Evolutionary conservation across 1,139 yeast species (phyloP), one percentile per base, ranked within the genome.

Genomic region (Eremothecium coryli): DNA sequence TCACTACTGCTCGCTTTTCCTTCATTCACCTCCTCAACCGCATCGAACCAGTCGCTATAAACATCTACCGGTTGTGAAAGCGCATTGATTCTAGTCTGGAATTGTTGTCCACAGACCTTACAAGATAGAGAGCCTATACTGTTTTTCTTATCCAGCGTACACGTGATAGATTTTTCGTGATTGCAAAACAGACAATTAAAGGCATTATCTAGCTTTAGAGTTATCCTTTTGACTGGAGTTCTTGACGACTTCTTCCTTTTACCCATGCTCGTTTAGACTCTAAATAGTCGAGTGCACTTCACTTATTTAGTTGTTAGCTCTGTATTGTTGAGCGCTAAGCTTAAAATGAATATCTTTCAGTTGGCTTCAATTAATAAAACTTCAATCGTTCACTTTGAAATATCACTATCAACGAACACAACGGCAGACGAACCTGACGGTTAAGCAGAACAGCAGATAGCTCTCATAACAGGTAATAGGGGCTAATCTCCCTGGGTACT

Each of bases 41-140:
- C 98, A 64, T 90, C 98, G 39, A 86, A 86, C 98, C 98, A 90
- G 56, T 88, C 98, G 33, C 95, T 82, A 56, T 90, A 90, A 16
- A 90, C 84, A 58, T 90, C 98, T 26, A 90, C 88, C 0, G 98
- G 95, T 41, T 56, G 65, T 33, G 66, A 61, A 12, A 63, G 43
- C 2, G 62, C 75, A 57, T 85, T 85, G 48, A 88, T 85, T 32
- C 90, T 74, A 3, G 95, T 76, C 57, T 88, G 97, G 65, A 90
- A 93, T 32, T 76, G 73, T 55, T 90, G 97, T 1, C 97, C 97
- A 57, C 98, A 90, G 18, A 88, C 82, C 57, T 90, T 90, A 59
- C 98, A 90, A 42, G 75, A 77, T 42, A 90, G 64, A 25, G 82
- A 77, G 13, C 98, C 98, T 32, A 90, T 71, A 38, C 84, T 78